These are phyloP conservation scores for Cordyceps javanica DNA, from an alignment of 2,329 filamentous ascomycete species.

Conservation along the genomic window DNA sequence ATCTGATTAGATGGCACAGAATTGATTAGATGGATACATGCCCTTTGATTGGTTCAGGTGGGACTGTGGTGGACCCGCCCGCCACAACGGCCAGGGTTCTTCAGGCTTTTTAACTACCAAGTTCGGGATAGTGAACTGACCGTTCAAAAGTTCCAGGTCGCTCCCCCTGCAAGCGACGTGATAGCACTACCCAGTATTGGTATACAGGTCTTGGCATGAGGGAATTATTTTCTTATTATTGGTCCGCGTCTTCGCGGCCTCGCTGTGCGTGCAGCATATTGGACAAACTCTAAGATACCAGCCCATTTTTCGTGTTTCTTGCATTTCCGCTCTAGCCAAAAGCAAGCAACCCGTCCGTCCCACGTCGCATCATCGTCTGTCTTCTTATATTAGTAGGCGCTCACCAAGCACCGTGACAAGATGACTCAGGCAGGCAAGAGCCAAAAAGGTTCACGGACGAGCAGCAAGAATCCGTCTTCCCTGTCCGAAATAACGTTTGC, in stretches of 20 bases:
- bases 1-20: conserved; percentile 20
- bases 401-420: no score
- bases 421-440: not conserved
- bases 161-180: not conserved
- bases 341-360: not conserved
- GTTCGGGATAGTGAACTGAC: no score
- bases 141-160: not conserved
- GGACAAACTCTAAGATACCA: not conserved
- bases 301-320: not conserved
- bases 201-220: not conserved
- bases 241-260: not conserved
- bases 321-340: not conserved
- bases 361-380: not conserved
- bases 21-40: conserved; percentile 16
- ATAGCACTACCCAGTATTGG: not conserved
- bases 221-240: not conserved
- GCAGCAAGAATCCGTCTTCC: no score
- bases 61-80: not conserved
- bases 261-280: not conserved
- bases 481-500: no score
- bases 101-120: no score
- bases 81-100: not conserved
- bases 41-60: conserved; percentile 6
- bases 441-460: no score
- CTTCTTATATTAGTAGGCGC: no score